Evolutionary conservation across 805 yeast genomes (phyloP), one percentile per base, ranked within the genome.

Genomic region (Saturnispora sanitii): DNA sequence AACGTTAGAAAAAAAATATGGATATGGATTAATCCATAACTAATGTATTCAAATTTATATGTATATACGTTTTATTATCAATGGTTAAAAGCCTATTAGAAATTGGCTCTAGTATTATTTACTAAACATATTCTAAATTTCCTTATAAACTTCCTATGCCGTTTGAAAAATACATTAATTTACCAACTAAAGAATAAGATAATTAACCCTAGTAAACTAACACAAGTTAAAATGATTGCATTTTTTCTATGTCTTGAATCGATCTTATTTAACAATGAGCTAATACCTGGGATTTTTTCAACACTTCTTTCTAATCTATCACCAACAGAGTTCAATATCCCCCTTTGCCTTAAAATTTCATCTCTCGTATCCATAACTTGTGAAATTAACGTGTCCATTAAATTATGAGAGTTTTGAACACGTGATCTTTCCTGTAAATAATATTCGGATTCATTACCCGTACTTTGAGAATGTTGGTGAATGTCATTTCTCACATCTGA

Each of bases 321-420:
- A 47, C 80, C 83, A 4, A 92, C 82, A 45, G 66, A 73, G 42
- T 68, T 67, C 40, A 92, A 65, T 6, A 72, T 57, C 29, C 70
- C 71, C 44, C 90, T 69, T 62, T 92, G 98, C 36, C 79, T 68
- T 35, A 71, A 49, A 40, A 92, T 71, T 53, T 84, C 94, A 45
- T 88, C 96, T 43, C 97, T 68, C 0, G 97, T 87, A 49, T 82
- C 84, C 62, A 75, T 81, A 1, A 96, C 97, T 56, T 82, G 88
- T n/a, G 73, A 72, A 29, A 90, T 69, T 43, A 92, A 66, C 33
- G 81, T 64, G 56, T 92, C 96, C 13, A 94, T 84, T 38, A 87
- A 65, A 33, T 70, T 68, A 56, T 86, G 79, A 33, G 92, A 77
- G 38, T 69, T 68, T 48, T 83, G 84, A 16, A 82, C 81, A 37